Base-by-base conservation (phyloP, 768 basidiomycete species). In the Calocybe indica region DNA sequence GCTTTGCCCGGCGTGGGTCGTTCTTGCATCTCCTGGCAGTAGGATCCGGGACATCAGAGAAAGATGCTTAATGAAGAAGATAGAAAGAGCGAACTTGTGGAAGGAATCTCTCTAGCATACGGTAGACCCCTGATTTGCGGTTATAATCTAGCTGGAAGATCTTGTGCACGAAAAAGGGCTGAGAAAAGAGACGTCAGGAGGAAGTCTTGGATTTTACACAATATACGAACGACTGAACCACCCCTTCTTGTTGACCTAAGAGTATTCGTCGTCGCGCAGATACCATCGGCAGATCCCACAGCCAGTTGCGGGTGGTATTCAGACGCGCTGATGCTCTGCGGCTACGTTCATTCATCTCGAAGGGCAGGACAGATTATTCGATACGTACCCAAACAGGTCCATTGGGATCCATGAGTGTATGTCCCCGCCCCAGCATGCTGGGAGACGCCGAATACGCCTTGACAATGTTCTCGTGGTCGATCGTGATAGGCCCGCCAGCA, bases 91-190 rank as follows among this genome's bases (percentile, higher is more conserved):
- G 35, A 43, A 83, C 92, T 65, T 83, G 79, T 1, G 93, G 90
- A 6, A 86, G 62, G 55, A 95, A 83, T 15, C 80, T 78, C 49
- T 98, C 95, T n/a, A 93, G 66, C 83, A 97, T 91, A 15, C 94
- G 74, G 60, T 79, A 92, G 50, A 89, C 80, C 14, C 80, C 79
- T 0, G 78, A 79, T 6, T 74, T 78, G 36, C 85, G 81, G 55
- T 82, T 92, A 57, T 89, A 92, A 64, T 98, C 95, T 45, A 98
- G 74, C 58, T 89, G 88, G 57, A 81, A 96, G 12, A 95, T 73
- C 62, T 80, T 83, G 61, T 89, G 84, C 11, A 82, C 72, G 52
- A 91, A 80, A 57, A 88, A 85, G 0, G 88, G 85, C 85, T 90
- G 51, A 5, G 14, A 42, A 45, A 13, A 37, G 32, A 54, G 48